Base-by-base conservation (phyloP, 257 asterid species). In the Schizonepeta tenuifolia region DNA sequence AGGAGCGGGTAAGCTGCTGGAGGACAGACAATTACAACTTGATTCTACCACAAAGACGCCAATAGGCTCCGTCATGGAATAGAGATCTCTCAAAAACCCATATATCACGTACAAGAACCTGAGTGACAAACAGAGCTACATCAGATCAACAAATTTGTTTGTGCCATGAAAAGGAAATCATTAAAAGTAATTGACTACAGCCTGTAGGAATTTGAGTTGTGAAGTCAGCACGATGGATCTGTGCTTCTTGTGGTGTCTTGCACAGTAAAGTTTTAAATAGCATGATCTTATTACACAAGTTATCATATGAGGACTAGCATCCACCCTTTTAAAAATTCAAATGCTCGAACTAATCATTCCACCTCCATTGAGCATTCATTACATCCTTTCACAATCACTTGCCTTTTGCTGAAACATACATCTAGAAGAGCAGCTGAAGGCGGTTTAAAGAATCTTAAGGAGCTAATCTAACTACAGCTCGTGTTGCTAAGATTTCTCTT, bases 11-110 rank as follows among this genome's bases (percentile, higher is more conserved):
- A 33, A 62, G 31, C 44, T 40, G 55, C 49, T 33, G 60, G 49
- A 41, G 33, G 44, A 36, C 15, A 21, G 65, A 62, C 46, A 28
- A 24, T 80, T 85, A 86, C 55, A 82, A 58, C 77, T 85, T 90
- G 83, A 93, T 82, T 80, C 96, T 88, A 71, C 97, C 98, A 82
- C 97, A 93, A n/a, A 90, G 96, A 44, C 97, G 97, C 98, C 98
- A 93, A 79, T 61, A 83, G 55, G 97, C 85, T 59, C 95, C 95
- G 3, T 83, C 77, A 76, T 83, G 95, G 85, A 88, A 93, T 55
- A 88, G 90, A 51, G 98, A 90, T 82, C 89, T 90, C 89, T 93
- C 98, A 61, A 93, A 93, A 71, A 93, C 91, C 98, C 98, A 93
- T 78, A 90, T 83, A 76, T 93, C 98, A 22, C 96, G 98, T 46